Evolutionary conservation across 2,329 filamentous ascomycete species (phyloP).

Genomic region (Cladosporium phlei): DNA sequence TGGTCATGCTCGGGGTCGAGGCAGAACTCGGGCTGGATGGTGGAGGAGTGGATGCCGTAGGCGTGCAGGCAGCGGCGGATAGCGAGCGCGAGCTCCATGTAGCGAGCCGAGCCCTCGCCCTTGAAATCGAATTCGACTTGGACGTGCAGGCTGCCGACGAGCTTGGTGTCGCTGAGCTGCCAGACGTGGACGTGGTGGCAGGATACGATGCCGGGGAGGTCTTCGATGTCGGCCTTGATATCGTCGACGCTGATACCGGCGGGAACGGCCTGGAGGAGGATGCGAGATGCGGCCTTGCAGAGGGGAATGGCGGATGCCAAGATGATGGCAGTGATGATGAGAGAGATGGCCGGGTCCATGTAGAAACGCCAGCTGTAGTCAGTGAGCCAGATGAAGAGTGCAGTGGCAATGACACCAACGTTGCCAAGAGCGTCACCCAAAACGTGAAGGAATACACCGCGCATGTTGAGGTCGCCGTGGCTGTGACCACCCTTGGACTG

Average conservation of each 20-base stretch:
- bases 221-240: constrained; percentile 85
- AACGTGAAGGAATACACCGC: constrained; percentile 64
- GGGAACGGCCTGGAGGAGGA: constrained; percentile 89
- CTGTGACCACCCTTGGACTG: constrained; percentile 57
- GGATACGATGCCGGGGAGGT: constrained; percentile 76
- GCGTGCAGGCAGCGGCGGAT: constrained; percentile 86
- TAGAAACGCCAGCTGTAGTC: constrained; percentile 77
- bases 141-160: constrained; percentile 89
- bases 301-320: constrained; percentile 71
- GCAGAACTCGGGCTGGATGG: constrained; percentile 86
- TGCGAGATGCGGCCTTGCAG: constrained; percentile 74
- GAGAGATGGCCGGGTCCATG: constrained; percentile 83
- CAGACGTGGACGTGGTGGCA: constrained; percentile 97
- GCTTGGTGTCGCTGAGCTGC: constrained; percentile 92
- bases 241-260: constrained; percentile 83
- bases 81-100: constrained; percentile 83
- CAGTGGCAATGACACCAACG: constrained; percentile 76
- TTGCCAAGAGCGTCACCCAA: constrained; percentile 83
- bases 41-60: constrained; percentile 94
- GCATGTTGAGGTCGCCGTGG: constrained; percentile 91
- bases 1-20: constrained; percentile 43
- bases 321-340: constrained; percentile 82
- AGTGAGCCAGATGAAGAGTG: constrained; percentile 87
- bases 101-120: constrained; percentile 68
- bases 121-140: constrained; percentile 88